A percentile compares a stretch with the other conserved stretches of the same genome.
These are phyloP conservation scores for Phytophthora tubulina DNA, from an alignment of 352 stramenopile species.

Conservation along the genomic window DNA sequence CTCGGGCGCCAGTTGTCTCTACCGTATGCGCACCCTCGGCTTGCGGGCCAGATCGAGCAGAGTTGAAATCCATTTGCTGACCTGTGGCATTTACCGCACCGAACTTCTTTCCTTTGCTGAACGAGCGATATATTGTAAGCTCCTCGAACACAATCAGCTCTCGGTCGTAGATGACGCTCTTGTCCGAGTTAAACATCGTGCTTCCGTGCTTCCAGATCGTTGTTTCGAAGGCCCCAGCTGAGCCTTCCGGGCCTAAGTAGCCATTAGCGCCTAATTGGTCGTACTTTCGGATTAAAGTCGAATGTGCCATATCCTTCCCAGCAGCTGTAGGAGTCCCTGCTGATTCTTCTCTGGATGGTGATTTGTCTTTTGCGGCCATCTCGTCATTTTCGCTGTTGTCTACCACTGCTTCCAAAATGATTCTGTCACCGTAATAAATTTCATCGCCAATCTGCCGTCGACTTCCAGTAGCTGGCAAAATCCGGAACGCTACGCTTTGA, in stretches of 20 bases:
- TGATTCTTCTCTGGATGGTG: slow-evolving; percentile 28
- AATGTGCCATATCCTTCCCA: slow-evolving; percentile 27
- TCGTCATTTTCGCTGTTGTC: slow-evolving; percentile 26
- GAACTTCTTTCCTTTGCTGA: slow-evolving; percentile 69
- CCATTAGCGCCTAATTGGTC: slow-evolving; percentile 81
- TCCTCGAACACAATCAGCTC: slow-evolving; percentile 85
- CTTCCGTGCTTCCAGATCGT: slow-evolving; percentile 87
- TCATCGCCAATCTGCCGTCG: slow-evolving; percentile 64
- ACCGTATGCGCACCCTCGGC: slow-evolving; percentile 53
- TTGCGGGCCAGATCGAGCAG: slow-evolving; percentile 41
- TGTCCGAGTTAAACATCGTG: slow-evolving; percentile 86
- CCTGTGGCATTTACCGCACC: slow-evolving; percentile 31
- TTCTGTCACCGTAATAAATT: slow-evolving; percentile 83
- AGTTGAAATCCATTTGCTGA: slow-evolving; percentile 62
- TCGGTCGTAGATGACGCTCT: slow-evolving; percentile 78
- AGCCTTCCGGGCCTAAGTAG: slow-evolving; percentile 84
- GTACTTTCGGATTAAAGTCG: slow-evolving; percentile 74
- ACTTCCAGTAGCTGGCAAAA: slow-evolving; percentile 70
- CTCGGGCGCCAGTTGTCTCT: slow-evolving; percentile 53
- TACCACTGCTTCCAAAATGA: slow-evolving; percentile 70
- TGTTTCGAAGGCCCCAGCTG: slow-evolving; percentile 79
- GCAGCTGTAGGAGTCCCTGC: slow-evolving; percentile 11
- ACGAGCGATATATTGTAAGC: slow-evolving; percentile 83
- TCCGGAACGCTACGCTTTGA: slow-evolving; percentile 77
- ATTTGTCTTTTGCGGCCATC: slow-evolving; percentile 26